Evolutionary conservation across 441 rosid genomes (phyloP), one percentile per base, ranked within the genome.

Genomic region (Mallotus japonicus): DNA sequence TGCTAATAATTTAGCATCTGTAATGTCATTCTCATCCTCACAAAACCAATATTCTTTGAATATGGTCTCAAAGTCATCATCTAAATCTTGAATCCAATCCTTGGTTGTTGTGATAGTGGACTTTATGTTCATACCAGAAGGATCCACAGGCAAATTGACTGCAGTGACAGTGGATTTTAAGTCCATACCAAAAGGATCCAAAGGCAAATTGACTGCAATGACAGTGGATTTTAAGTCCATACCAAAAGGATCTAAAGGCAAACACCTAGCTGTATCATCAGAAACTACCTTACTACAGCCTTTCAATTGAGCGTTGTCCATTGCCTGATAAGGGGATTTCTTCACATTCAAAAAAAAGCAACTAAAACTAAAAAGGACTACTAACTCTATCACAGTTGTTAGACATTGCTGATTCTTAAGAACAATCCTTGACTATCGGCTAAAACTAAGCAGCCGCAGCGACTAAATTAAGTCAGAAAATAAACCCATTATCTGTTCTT

Each of bases 241-340:
- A 54, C 92, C 97, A 72, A 91, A 91, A 4, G 97, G 97, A 91
- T 91, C 98, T 0, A 89, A 85, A 0, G 98, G 98, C 83, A 92
- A 76, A 78, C 82, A 77, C 80, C 88, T 93, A 55, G 85, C 83
- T 71, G 87, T 82, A 63, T 89, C 91, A 72, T 63, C 81, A 59
- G 69, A 68, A 24, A 24, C 28, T 24, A 24, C 28, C 28, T 24
- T 24, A 24, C 28, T n/a, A n/a, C n/a, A 24, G 28, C 28, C 28
- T 24, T 24, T 24, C 28, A 24, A 24, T 24, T 24, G 28, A 24
- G 28, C 28, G 28, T 24, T 24, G 28, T 24, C 28, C 28, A 24
- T 24, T 24, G 28, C 28, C 28, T 24, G 28, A 24, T 24, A 24
- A 24, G 28, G 28, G 28, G 28, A 24, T 24, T 24, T 24, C 28